Evolutionary conservation across 2,329 filamentous ascomycete genomes (phyloP), one percentile per base, ranked within the genome.

Genomic region (Ceratocystiopsis minuta): DNA sequence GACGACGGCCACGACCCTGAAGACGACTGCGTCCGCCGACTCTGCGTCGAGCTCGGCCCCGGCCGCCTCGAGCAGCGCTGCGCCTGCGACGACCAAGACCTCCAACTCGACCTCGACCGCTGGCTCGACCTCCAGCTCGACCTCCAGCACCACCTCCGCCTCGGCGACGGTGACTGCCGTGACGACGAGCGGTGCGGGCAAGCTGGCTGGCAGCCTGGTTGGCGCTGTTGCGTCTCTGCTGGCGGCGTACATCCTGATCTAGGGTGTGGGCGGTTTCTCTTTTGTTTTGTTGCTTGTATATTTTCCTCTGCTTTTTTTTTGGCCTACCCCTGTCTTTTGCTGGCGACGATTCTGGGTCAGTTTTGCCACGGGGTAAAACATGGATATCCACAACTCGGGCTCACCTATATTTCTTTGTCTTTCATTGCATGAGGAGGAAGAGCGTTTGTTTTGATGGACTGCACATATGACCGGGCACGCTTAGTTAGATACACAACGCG

Each of bases 31-130:
- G 16, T 13, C 34, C 34, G 16, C 41, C 32, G 36, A 12, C 31
- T 4, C 38, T 16, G 24, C 24, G 24, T 6, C 9, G 5, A 28
- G 20, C 20, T 24, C 37, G 13, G 13, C 37, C 33, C 34, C 47
- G 40, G 51, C 37, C 41, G 53, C 38, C 35, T 56, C 55, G 10
- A 56, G 24, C 24, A 10, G 5, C 2, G 24, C 24, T 6, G 4
- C 32, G 3, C 15, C 5, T 15, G 32, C 32, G n/a, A n/a, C n/a
- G n/a, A n/a, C n/a, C n/a, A n/a, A n/a, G n/a, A n/a, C n/a, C n/a
- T n/a, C n/a, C 13, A 33, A 15, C 32, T 14, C 32, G 13, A 33
- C 13, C 10, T 3, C 32, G 3, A 33, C 10, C 32, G 7, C 32
- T 3, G 15, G 6, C 3, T 5, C 9, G 3, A 33, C 32, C 32